Evolutionary conservation across 2,329 filamentous ascomycete genomes (phyloP).

Genomic region (Arthroderma sp.): DNA sequence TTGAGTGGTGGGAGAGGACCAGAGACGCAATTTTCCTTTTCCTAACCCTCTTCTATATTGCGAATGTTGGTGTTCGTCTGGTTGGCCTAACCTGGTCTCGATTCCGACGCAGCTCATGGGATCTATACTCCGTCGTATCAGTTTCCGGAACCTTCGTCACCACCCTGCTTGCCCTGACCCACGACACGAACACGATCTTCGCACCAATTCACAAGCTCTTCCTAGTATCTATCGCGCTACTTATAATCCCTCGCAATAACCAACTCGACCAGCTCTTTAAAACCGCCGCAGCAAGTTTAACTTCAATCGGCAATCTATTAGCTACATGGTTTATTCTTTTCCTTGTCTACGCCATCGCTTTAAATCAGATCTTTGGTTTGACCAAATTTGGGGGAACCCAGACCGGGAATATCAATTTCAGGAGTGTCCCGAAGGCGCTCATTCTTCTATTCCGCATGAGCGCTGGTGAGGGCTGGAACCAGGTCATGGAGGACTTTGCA

Average conservation of each 20-base stretch:
- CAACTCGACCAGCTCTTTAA: conserved; percentile 98
- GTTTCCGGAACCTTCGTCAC: conserved; percentile 73
- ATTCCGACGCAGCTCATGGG: conserved; percentile 89
- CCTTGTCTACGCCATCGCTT: conserved; percentile 86
- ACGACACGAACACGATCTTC: conserved; percentile 47
- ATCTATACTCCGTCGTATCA: conserved; percentile 71
- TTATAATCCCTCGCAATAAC: conserved; percentile 92
- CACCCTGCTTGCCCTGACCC: conserved; percentile 60
- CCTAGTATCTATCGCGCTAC: conserved; percentile 73
- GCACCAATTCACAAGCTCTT: conserved; percentile 86
- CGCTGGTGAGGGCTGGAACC: conserved; percentile 91
- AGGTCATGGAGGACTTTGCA: conserved; percentile 92
- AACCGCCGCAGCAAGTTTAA: conserved; percentile 85
- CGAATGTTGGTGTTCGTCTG: conserved; percentile 73
- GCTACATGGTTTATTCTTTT: conserved; percentile 98
- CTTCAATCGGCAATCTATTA: conserved; percentile 77
- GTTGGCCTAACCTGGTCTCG: conserved; percentile 82
- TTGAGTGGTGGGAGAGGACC: conserved; percentile 54
- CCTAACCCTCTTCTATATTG: conserved; percentile 70
- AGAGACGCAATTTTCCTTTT: conserved; percentile 65
- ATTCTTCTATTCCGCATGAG: conserved; percentile 90
- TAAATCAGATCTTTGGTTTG: conserved; percentile 90
- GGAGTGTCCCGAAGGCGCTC: conserved; percentile 83
- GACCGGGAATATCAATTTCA: conserved; percentile 74
- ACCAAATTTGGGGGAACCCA: conserved; percentile 71